Evolutionary conservation across 2,329 filamentous ascomycete species (phyloP), one percentile per base, ranked within the genome.

Genomic region (Periconia sp.): DNA sequence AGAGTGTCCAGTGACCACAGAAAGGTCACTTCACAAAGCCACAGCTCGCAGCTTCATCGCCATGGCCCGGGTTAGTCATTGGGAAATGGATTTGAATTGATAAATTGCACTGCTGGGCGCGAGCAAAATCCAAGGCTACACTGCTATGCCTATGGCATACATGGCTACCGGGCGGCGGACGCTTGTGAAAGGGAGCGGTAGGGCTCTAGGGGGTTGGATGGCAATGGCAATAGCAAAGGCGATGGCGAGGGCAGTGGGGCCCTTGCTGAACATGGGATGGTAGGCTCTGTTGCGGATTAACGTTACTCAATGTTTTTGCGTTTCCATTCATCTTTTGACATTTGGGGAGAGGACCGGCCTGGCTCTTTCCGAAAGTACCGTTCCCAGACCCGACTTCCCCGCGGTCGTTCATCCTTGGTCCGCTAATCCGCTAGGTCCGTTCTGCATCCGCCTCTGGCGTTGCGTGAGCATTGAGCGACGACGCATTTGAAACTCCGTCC

Each of bases 311-410:
- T 37, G 33, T 37, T 37, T 37, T 37, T 37, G 33, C 33, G 33
- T 37, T 37, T 37, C 11, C 33, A 37, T 37, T 37, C 33, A 37
- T 37, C 33, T 37, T 37, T 37, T 57, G 61, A 65, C 54, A 61
- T 60, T 57, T 64, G 61, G 59, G 64, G 62, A 60, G 60, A 61
- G 61, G 56, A 58, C 68, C 62, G 60, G 63, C 59, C 61, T 61
- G 59, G 65, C 54, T 61, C 63, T 65, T 60, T 64, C 58, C 57
- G 62, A 60, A 49, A 60, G 52, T 63, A 58, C 61, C 58, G 59
- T 59, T 59, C 57, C 52, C 59, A 61, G 59, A 63, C 57, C 68
- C 66, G 65, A 61, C 63, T 69, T 69, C 68, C 69, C 69, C 68
- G 65, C 68, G 61, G 64, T 65, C 48, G 55, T 62, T 64, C 58